Evolutionary conservation across 345 rosid species (phyloP).

Genomic region (Durio zibethinus): DNA sequence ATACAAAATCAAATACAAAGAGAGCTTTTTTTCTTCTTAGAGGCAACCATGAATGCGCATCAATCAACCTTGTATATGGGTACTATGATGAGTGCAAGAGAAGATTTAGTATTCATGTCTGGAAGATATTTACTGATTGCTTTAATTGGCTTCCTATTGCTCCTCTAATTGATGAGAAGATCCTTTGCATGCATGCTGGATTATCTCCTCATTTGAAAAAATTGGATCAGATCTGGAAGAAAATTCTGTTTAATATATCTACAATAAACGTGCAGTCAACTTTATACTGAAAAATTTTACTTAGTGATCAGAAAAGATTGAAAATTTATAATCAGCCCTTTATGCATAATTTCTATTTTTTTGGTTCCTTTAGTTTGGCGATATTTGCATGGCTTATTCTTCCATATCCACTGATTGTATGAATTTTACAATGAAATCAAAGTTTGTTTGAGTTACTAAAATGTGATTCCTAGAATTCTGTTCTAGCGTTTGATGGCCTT

Average conservation of each 20-base stretch:
- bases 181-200: too few relatives aligned
- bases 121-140: conserved; percentile 47
- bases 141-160: too few relatives aligned
- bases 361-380: not conserved
- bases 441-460: not conserved
- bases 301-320: not conserved
- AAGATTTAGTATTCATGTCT: conserved; percentile 41
- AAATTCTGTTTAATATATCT: conserved; percentile 7
- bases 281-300: not conserved
- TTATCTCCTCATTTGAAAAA: too few relatives aligned
- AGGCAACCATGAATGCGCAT: too few relatives aligned
- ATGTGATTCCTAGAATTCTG: too few relatives aligned
- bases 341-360: not conserved
- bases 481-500: too few relatives aligned
- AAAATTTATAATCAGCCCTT: not conserved
- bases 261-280: not conserved
- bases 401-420: not conserved
- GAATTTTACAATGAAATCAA: not conserved
- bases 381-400: conserved; percentile 2
- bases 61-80: conserved; percentile 46
- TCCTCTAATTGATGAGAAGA: too few relatives aligned
- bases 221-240: too few relatives aligned
- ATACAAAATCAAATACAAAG: too few relatives aligned
- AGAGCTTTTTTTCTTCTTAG: too few relatives aligned
- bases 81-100: conserved; percentile 52